Conservation (phyloP, 495 filamentous ascomycete species). For the Penicillium argentinense region DNA sequence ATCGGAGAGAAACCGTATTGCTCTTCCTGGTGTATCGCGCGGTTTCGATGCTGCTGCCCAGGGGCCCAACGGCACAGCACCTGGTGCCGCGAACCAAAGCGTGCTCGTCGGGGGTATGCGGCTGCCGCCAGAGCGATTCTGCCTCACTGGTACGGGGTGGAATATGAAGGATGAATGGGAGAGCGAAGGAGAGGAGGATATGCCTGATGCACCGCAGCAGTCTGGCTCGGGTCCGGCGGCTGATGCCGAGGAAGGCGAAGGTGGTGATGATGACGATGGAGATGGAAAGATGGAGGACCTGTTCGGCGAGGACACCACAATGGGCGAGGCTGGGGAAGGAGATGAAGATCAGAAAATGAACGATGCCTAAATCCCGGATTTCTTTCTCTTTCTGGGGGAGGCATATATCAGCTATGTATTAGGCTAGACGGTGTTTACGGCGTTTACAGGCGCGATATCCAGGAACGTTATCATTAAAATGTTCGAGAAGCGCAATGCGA, state of each 20-base stretch:
- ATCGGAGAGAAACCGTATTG: conserved; percentile 75
- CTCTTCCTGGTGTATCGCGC: conserved; percentile 70
- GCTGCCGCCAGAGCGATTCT: conserved; percentile 88
- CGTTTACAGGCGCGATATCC: too few species aligned
- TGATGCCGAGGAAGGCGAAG: conserved; percentile 39
- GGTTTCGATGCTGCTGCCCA: conserved; percentile 53
- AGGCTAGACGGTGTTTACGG: conserved; percentile 24
- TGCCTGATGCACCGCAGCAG: conserved; percentile 35
- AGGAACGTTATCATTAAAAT: too few species aligned
- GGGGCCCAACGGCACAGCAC: conserved; percentile 13
- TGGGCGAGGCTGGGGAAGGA: conserved; percentile 44
- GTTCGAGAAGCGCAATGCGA: neutral
- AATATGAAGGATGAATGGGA: conserved; percentile 77
- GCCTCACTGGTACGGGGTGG: conserved; percentile 83
- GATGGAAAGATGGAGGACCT: conserved; percentile 63
- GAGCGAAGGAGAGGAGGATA: conserved; percentile 52
- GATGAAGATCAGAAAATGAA: conserved; percentile 51
- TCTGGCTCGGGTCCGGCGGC: conserved; percentile 15
- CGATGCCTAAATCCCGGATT: conserved; percentile 33
- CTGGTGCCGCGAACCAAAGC: conserved; percentile 28
- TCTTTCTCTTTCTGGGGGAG: conserved; percentile 2
- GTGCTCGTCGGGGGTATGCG: conserved; percentile 65
- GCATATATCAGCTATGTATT: neutral
- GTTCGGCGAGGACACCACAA: conserved; percentile 50
- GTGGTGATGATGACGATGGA: conserved; percentile 46